These are phyloP conservation scores for Acanthamoeba castellanii DNA, from an alignment of 208 protist genomes.

Conservation along the genomic window DNA sequence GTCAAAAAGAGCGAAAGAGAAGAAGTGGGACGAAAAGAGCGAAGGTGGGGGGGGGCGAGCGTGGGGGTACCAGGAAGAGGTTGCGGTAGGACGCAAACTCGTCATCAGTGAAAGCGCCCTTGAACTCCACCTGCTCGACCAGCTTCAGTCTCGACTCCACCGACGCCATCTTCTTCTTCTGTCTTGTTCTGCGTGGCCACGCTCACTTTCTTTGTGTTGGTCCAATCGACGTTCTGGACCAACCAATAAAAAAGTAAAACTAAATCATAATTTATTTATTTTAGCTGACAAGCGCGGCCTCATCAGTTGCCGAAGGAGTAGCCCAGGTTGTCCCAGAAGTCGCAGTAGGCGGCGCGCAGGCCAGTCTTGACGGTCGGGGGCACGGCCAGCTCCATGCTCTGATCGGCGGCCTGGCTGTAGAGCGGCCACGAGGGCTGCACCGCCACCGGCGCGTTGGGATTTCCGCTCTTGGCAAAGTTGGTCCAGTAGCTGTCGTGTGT, in stretches of 20 bases:
- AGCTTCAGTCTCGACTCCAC: neutral
- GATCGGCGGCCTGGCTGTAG: neutral
- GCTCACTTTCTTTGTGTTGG: too few species aligned
- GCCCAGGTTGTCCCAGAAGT: conserved; percentile 48
- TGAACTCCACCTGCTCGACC: conserved; percentile 41
- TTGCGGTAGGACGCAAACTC: neutral
- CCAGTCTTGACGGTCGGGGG: neutral
- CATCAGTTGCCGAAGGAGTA: conserved; percentile 4
- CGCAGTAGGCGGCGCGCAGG: neutral
- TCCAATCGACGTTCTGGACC: too few species aligned
- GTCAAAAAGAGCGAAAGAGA: neutral
- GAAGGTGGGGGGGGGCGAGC: too few species aligned
- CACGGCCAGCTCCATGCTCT: conserved; percentile 12
- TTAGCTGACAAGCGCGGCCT: too few species aligned
- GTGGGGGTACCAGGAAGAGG: neutral
- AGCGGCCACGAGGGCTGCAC: conserved; percentile 66
- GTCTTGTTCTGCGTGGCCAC: too few species aligned
- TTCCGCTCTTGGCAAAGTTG: conserved; percentile 69
- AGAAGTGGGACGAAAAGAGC: neutral
- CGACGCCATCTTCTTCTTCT: neutral
- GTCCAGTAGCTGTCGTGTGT: conserved; percentile 75
- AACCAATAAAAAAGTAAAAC: too few species aligned
- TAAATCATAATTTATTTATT: too few species aligned
- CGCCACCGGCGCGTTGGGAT: conserved; percentile 72
- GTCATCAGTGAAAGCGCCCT: conserved; percentile 1